Conservation (phyloP, 495 filamentous ascomycete genomes). For the Penicillium paradoxum region DNA sequence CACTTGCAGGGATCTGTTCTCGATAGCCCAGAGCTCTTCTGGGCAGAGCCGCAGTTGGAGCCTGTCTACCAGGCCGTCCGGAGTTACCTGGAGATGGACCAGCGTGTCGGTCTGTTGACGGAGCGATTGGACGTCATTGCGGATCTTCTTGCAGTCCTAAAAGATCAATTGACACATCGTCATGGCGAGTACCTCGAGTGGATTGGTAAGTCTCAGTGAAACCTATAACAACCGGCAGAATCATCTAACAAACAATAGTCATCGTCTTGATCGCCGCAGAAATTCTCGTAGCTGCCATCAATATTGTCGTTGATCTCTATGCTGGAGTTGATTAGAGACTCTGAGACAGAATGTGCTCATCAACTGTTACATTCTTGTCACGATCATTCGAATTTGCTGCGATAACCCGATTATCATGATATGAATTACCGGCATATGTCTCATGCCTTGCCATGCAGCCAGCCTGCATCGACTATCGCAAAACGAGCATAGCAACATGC, state of each 20-base stretch:
- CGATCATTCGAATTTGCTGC: neutral
- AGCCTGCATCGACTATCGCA: neutral
- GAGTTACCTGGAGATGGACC: constrained; percentile 96
- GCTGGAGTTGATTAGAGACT: constrained; percentile 66
- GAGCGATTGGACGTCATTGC: constrained; percentile 91
- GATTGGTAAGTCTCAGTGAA: constrained; percentile 64
- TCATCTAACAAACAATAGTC: constrained; percentile 45
- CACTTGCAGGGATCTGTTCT: constrained; percentile 95
- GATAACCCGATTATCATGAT: neutral
- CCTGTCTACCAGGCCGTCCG: constrained; percentile 92
- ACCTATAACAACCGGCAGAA: neutral
- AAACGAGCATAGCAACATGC: neutral
- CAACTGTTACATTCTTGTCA: constrained; percentile 68
- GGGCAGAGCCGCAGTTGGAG: constrained; percentile 94
- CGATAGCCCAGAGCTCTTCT: constrained; percentile 97
- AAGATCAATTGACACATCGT: constrained; percentile 93
- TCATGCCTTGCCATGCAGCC: neutral
- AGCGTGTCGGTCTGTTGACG: constrained; percentile 83
- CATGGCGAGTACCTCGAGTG: constrained; percentile 94
- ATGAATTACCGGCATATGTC: neutral
- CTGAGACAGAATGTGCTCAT: constrained; percentile 82
- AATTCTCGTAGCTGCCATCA: constrained; percentile 89
- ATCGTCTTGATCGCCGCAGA: constrained; percentile 95
- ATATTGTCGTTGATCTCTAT: constrained; percentile 92
- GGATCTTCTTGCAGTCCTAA: constrained; percentile 87